phyloP scores from a whole-genome alignment of 2,329 filamentous ascomycete genomes.

The Colletotrichum eleusines region DNA sequence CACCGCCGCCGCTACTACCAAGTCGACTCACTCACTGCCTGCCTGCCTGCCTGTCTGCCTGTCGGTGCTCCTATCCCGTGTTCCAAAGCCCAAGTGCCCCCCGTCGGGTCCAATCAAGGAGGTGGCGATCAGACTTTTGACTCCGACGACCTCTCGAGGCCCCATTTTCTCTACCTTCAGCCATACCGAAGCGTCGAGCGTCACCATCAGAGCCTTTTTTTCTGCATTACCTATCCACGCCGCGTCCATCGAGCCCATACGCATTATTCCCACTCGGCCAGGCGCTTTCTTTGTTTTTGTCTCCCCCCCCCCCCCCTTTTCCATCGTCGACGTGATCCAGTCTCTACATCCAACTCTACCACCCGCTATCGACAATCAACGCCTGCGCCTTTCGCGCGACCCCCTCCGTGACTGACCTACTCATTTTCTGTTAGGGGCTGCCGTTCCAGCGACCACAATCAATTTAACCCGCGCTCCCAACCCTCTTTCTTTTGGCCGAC shows the following conservation, averaged over 20 bases:
- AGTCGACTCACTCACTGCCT: neutral
- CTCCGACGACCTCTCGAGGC: conserved; percentile 41
- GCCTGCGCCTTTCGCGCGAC: conserved; percentile 23
- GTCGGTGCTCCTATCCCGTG: conserved; percentile 22
- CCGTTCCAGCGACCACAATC: conserved; percentile 29
- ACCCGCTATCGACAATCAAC: conserved; percentile 9
- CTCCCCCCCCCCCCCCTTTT: neutral
- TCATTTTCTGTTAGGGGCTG: conserved; percentile 39
- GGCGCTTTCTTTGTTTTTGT: conserved; percentile 40
- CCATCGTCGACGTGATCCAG: conserved; percentile 32
- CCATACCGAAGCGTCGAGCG: conserved; percentile 39
- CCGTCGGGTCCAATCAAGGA: conserved; percentile 51
- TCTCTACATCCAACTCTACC: conserved; percentile 10
- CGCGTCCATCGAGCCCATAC: conserved; percentile 32
- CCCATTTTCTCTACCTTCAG: conserved; percentile 39
- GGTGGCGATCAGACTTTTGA: conserved; percentile 53
- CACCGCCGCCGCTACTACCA: conserved; percentile 12
- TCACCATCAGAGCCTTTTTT: conserved; percentile 38
- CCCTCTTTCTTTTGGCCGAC: conserved; percentile 49
- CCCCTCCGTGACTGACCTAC: conserved; percentile 37
- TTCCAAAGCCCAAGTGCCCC: conserved; percentile 27
- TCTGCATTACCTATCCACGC: conserved; percentile 35
- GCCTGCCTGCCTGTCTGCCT: neutral
- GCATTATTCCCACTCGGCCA: conserved; percentile 34
- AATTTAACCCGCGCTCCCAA: conserved; percentile 28